Evolutionary conservation across 768 basidiomycete species (phyloP), one percentile per base, ranked within the genome.

Genomic region (Jaapia argillacea): DNA sequence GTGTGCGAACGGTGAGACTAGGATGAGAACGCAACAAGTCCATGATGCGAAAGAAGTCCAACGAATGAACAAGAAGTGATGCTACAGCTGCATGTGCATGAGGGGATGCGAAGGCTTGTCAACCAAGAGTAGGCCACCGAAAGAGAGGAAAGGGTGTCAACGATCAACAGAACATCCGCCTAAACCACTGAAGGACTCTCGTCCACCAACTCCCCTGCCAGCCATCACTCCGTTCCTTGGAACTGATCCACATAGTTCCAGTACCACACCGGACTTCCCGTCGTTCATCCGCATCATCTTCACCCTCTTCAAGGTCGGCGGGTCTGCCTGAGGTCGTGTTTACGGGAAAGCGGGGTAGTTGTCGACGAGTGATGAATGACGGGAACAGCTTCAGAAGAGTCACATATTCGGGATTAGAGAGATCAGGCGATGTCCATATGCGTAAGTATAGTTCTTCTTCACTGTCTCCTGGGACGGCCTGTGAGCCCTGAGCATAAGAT

Each of bases 131-230:
- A n/a, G n/a, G n/a, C n/a, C n/a, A n/a, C n/a, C n/a, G n/a, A n/a
- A n/a, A n/a, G n/a, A n/a, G n/a, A n/a, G n/a, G n/a, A n/a, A n/a
- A n/a, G n/a, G n/a, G n/a, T n/a, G n/a, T n/a, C n/a, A n/a, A n/a
- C 28, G 16, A 16, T 62, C 72, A 88, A 62, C 85, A 85, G 63
- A 90, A 89, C 39, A 82, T 50, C 60, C 72, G 75, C 58, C 74
- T 76, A 75, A 79, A 86, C 90, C 90, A 92, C 37, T 79, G 60
- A 51, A 76, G 64, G 55, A 92, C 78, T 49, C 82, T 69, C 36
- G 75, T 75, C 86, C 86, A 91, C 76, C 79, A 85, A 36, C 75
- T 69, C 18, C 89, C 87, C 54, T 76, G 67, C 78, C 80, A 90
- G 7, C 77, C 81, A 23, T 71, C 68, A 28, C 63, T 61, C 27